A percentile compares a stretch with the other conserved stretches of the same genome.
Conservation (phyloP, 164 flowering plant genomes). For the Chimonanthus praecox region DNA sequence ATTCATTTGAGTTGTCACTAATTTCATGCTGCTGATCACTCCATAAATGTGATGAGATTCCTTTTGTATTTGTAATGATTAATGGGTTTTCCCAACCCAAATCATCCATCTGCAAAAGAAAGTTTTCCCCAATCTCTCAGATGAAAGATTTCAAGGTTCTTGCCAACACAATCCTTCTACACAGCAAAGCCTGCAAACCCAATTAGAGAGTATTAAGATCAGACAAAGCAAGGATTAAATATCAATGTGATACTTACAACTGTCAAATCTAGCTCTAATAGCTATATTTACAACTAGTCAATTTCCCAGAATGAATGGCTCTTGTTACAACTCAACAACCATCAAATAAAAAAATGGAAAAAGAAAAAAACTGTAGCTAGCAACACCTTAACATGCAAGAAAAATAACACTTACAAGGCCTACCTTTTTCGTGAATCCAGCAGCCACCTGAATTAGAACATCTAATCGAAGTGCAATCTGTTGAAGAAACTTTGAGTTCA, state of each 20-base stretch:
- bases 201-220: neutral
- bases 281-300: neutral
- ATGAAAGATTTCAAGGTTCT: neutral
- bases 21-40: conserved; percentile 23
- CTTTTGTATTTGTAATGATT: conserved; percentile 4
- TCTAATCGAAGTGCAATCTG: neutral
- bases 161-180: neutral
- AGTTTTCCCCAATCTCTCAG: neutral
- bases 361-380: too few relatives aligned
- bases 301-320: too few relatives aligned
- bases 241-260: neutral
- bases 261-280: neutral
- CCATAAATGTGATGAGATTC: conserved; percentile 21
- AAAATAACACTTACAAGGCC: neutral
- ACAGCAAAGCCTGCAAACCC: neutral
- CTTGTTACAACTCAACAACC: neutral
- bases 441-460: neutral
- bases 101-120: conserved; percentile 27
- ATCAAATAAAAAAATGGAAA: neutral
- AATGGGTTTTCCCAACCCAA: conserved; percentile 34
- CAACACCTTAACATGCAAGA: neutral
- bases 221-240: neutral
- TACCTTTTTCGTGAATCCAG: neutral
- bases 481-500: neutral
- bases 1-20: conserved; percentile 17